Conservation (phyloP, 306 rosid species). For the Inga laurina region DNA sequence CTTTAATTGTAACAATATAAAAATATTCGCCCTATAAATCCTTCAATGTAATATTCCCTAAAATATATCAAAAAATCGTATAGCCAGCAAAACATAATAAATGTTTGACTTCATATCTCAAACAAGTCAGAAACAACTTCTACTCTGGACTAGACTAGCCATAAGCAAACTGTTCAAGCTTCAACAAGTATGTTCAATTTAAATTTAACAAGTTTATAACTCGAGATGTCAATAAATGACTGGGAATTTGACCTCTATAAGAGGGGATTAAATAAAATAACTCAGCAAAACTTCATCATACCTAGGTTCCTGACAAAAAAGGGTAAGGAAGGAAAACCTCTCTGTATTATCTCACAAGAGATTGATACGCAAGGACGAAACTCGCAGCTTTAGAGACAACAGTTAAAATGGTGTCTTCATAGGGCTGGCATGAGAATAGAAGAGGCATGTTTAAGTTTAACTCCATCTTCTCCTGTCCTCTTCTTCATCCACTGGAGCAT, state of each 20-base stretch:
- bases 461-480: conserved; percentile 95
- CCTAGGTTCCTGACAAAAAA: not conserved
- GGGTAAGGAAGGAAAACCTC: not conserved
- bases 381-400: conserved; percentile 23
- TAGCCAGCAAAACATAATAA: not conserved
- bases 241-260: conserved; percentile 13
- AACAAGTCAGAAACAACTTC: not conserved
- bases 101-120: not conserved
- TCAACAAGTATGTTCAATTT: not conserved
- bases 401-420: not conserved
- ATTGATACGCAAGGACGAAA: conserved; percentile 8
- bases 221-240: not conserved
- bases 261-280: conserved; percentile 14
- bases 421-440: not conserved
- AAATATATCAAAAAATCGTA: not conserved
- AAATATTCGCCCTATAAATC: not conserved
- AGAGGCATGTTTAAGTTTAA: conserved; percentile 18
- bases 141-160: not conserved
- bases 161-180: not conserved
- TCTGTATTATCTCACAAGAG: not conserved
- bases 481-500: conserved; percentile 81
- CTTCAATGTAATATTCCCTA: no score
- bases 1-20: no score
- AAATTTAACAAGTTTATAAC: not conserved
- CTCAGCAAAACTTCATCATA: conserved; percentile 2